Evolutionary conservation across 2,329 filamentous ascomycete species (phyloP).

Genomic region (Mollisiaceae sp.): DNA sequence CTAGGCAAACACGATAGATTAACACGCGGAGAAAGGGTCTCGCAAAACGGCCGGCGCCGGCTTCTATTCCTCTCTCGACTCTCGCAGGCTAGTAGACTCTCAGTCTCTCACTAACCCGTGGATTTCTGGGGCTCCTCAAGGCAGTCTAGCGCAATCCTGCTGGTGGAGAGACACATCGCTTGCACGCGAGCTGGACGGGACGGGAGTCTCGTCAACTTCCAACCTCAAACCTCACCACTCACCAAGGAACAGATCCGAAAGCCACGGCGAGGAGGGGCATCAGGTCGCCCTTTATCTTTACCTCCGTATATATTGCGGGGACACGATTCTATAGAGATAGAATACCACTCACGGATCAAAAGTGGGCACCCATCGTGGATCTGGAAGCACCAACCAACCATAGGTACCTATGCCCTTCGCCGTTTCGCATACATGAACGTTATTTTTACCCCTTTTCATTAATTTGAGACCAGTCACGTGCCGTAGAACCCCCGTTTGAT

Average conservation of each 20-base stretch:
- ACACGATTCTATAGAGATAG: neutral
- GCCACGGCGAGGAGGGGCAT: neutral
- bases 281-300: neutral
- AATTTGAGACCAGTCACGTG: neutral
- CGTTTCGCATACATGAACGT: neutral
- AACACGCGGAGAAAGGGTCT: neutral
- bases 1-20: neutral
- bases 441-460: constrained; percentile 4
- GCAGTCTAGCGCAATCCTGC: neutral
- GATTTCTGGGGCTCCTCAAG: neutral
- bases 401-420: neutral
- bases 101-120: too few species aligned
- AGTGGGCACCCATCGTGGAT: neutral
- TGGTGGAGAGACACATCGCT: neutral
- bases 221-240: neutral
- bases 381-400: neutral
- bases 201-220: neutral
- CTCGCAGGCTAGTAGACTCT: too few species aligned
- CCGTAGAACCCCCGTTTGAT: neutral
- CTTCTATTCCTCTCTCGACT: neutral
- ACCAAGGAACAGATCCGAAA: neutral
- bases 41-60: neutral
- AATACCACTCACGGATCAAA: neutral
- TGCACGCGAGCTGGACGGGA: neutral
- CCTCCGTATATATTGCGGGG: neutral